phyloP scores from a whole-genome alignment of 495 filamentous ascomycete genomes.

The Aspergillus diversus region DNA sequence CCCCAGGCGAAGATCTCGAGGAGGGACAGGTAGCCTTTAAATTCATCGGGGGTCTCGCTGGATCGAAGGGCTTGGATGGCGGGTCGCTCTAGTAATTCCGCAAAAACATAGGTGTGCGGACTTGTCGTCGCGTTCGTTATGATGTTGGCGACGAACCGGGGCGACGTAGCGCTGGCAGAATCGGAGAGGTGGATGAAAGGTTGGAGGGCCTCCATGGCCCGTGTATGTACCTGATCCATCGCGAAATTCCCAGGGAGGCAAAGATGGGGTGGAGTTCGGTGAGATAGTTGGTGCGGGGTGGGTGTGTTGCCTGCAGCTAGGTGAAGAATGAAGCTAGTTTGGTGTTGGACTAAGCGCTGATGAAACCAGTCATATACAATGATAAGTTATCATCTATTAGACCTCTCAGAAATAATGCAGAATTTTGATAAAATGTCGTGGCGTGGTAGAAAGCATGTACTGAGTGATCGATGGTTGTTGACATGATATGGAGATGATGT shows the following conservation, averaged over 20 bases:
- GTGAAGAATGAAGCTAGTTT: neutral
- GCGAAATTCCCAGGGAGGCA: slow-evolving; percentile 16
- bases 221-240: slow-evolving; percentile 79
- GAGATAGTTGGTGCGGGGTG: slow-evolving; percentile 17
- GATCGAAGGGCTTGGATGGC: slow-evolving; percentile 75
- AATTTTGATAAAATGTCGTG: too few species aligned
- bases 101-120: slow-evolving; percentile 90
- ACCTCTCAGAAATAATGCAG: neutral
- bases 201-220: slow-evolving; percentile 83
- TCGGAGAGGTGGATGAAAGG: slow-evolving; percentile 88
- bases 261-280: slow-evolving; percentile 20
- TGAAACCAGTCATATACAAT: neutral
- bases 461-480: neutral
- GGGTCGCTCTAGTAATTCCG: slow-evolving; percentile 82
- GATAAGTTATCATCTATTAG: neutral
- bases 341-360: neutral
- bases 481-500: slow-evolving; percentile 28
- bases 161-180: slow-evolving; percentile 71
- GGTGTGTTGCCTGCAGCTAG: neutral
- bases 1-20: slow-evolving; percentile 94
- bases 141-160: slow-evolving; percentile 82
- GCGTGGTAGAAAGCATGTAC: too few species aligned
- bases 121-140: slow-evolving; percentile 85
- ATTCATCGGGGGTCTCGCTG: slow-evolving; percentile 50
- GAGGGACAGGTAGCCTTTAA: slow-evolving; percentile 64